Evolutionary conservation across 306 rosid species (phyloP).

Genomic region (Citrullus mucosospermus): DNA sequence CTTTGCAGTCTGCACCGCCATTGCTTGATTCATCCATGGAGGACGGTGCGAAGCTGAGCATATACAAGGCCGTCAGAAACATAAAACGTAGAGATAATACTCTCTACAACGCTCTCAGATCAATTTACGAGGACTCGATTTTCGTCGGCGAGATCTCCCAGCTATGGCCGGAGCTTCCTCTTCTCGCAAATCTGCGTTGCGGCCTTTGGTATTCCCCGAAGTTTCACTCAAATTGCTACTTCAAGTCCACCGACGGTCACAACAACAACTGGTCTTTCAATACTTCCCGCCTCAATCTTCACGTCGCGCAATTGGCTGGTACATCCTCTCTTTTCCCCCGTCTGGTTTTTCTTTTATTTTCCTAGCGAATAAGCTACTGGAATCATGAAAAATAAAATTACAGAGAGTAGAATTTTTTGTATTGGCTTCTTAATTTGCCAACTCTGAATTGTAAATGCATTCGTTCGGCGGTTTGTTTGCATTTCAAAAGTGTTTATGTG

Average conservation of each 20-base stretch:
- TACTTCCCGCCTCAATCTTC: conserved; percentile 84
- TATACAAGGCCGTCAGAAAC: conserved; percentile 60
- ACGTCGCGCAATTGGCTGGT: conserved; percentile 76
- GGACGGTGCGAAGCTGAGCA: conserved; percentile 32
- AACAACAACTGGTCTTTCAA: conserved; percentile 73
- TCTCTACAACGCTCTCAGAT: conserved; percentile 73
- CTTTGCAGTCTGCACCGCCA: not conserved
- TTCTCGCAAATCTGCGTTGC: conserved; percentile 79
- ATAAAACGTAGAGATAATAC: conserved; percentile 59
- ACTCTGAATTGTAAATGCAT: not conserved
- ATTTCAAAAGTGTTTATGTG: not conserved
- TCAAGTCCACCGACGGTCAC: conserved; percentile 97
- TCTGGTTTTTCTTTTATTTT: not conserved
- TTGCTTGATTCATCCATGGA: conserved; percentile 21
- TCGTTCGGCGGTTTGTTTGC: not conserved
- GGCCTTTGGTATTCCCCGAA: conserved; percentile 71
- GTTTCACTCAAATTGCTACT: conserved; percentile 73
- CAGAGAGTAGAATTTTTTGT: not conserved
- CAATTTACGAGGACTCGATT: conserved; percentile 69
- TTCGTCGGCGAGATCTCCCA: conserved; percentile 62
- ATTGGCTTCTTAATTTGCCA: not conserved
- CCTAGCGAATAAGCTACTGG: not conserved
- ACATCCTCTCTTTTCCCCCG: not conserved
- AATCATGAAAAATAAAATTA: not conserved
- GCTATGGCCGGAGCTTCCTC: conserved; percentile 91